Evolutionary conservation across 2,329 filamentous ascomycete genomes (phyloP).

Genomic region (Aspergillus costaricaensis): DNA sequence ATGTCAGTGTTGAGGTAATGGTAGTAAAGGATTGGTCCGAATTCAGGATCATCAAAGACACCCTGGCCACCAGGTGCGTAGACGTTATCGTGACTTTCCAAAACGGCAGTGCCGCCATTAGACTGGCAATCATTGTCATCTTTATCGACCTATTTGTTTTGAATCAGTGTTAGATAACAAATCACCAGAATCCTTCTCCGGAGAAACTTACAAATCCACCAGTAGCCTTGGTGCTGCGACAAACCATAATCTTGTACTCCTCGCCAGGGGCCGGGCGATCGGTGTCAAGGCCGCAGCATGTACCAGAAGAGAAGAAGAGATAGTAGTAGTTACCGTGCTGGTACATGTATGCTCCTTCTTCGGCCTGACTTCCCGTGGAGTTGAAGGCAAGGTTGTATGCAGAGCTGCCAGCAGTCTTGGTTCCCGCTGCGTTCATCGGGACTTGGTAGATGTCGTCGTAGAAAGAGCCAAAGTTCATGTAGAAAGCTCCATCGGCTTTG

Average conservation of each 20-base stretch:
- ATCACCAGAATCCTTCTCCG: background rate
- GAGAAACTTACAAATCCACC: constrained; percentile 53
- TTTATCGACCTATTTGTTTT: constrained; percentile 49
- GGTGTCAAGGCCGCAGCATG: constrained; percentile 60
- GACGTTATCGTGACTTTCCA: constrained; percentile 56
- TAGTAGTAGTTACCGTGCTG: constrained; percentile 62
- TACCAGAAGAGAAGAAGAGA: constrained; percentile 63
- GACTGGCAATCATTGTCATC: constrained; percentile 54
- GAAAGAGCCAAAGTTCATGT: constrained; percentile 68
- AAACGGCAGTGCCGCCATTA: constrained; percentile 62
- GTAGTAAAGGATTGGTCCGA: constrained; percentile 62
- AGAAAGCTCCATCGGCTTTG: constrained; percentile 44
- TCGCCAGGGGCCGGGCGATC: constrained; percentile 54
- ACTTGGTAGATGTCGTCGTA: constrained; percentile 67
- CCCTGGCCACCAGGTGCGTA: constrained; percentile 67
- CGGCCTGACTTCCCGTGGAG: constrained; percentile 51
- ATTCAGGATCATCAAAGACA: constrained; percentile 33
- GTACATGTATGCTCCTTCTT: constrained; percentile 61
- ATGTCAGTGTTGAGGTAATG: constrained; percentile 61
- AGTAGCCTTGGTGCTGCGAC: constrained; percentile 55
- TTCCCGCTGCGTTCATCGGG: constrained; percentile 43
- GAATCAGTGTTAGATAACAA: background rate
- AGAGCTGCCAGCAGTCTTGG: constrained; percentile 32
- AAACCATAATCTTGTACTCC: constrained; percentile 68
- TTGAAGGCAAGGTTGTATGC: constrained; percentile 58